Evolutionary conservation across 768 basidiomycete species (phyloP).

Genomic region (Termitomyces sp.): DNA sequence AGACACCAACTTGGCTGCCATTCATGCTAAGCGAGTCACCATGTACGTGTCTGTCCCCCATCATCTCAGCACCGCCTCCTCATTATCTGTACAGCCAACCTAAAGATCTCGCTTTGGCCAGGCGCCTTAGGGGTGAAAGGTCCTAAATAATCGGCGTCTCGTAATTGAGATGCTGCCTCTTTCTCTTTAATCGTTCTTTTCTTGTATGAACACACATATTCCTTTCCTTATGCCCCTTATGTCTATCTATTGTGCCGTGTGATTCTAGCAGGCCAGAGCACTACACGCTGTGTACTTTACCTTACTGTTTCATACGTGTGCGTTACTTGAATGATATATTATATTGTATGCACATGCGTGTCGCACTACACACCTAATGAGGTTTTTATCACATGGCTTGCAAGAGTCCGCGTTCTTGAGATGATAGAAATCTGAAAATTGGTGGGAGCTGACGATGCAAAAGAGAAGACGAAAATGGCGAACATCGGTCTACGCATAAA

Average conservation of each 20-base stretch:
- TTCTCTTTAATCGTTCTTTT: neutral
- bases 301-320: constrained; percentile 8
- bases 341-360: neutral
- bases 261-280: constrained; percentile 11
- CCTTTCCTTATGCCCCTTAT: neutral
- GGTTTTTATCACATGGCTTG: neutral
- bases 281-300: constrained; percentile 9
- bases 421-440: too few relatives aligned
- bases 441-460: too few relatives aligned
- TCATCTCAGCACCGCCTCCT: constrained; percentile 4
- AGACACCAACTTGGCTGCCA: constrained; percentile 88
- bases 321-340: constrained; percentile 6
- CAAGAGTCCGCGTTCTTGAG: too few relatives aligned
- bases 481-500: too few relatives aligned
- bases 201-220: constrained; percentile 5
- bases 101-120: constrained; percentile 84
- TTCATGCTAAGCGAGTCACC: constrained; percentile 81
- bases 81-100: constrained; percentile 51
- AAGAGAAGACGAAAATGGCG: too few relatives aligned
- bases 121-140: constrained; percentile 83
- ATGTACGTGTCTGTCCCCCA: constrained; percentile 36
- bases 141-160: constrained; percentile 38
- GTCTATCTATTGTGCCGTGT: constrained; percentile 13
- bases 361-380: neutral
- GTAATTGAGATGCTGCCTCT: neutral